phyloP scores from a whole-genome alignment of 2,329 filamentous ascomycete genomes.

The Nemania diffusa region DNA sequence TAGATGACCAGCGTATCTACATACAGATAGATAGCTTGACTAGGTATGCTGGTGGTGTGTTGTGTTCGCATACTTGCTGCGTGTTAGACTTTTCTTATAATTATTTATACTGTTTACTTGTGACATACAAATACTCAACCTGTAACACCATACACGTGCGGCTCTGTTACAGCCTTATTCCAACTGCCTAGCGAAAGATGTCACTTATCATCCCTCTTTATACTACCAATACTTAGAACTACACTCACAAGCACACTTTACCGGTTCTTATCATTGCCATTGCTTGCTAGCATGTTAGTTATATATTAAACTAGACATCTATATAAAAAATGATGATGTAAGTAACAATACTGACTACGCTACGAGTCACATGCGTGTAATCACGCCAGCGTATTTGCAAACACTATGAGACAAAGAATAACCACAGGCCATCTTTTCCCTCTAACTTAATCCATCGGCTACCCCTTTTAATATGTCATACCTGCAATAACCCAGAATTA shows the following conservation, averaged over 20 bases:
- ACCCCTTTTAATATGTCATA: constrained; percentile 21
- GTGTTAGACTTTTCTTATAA: not conserved
- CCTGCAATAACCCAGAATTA: constrained; percentile 23
- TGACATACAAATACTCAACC: not conserved
- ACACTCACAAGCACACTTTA: not conserved
- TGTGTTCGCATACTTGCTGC: constrained; percentile 8
- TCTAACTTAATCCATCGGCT: constrained; percentile 15
- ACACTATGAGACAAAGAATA: constrained; percentile 37
- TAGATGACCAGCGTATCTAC: not conserved
- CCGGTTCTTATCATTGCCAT: not conserved
- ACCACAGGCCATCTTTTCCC: constrained; percentile 15
- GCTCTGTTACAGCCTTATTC: not conserved
- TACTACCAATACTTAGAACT: not conserved
- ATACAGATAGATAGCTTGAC: not conserved
- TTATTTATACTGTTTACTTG: not conserved
- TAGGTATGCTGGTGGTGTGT: constrained; percentile 1
- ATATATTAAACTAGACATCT: not conserved
- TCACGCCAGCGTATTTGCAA: constrained; percentile 19
- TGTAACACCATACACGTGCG: not conserved
- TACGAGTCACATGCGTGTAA: not conserved
- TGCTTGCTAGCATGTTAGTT: not conserved
- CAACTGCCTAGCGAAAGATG: not conserved
- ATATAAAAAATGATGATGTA: not conserved
- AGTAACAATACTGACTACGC: not conserved
- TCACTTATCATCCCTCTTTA: not conserved